These are phyloP conservation scores for Aquilaria malaccensis DNA, from an alignment of 345 rosid genomes.

Conservation along the genomic window DNA sequence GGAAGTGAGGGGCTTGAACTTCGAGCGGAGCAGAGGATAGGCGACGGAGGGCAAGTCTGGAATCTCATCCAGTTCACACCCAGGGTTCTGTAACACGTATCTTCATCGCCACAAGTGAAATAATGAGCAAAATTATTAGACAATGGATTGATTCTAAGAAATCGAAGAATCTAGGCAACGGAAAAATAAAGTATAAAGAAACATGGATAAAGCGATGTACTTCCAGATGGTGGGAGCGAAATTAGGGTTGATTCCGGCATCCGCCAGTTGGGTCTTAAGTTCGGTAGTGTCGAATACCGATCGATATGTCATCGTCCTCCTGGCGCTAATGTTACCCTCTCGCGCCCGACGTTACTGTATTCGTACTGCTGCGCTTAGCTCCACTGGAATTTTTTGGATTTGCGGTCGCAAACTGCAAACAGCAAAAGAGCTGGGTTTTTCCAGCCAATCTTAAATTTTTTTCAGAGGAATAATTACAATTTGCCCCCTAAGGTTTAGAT, in stretches of 20 bases:
- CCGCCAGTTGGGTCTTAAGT: conserved; percentile 46
- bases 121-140: background rate
- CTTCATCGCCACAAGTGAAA: conserved; percentile 17
- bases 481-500: too few species aligned
- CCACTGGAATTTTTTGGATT: background rate
- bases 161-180: too few species aligned
- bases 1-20: conserved; percentile 78
- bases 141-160: background rate
- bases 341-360: too few species aligned
- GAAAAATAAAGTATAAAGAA: background rate
- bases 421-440: background rate
- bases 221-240: conserved; percentile 77
- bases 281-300: conserved; percentile 71
- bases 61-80: conserved; percentile 65
- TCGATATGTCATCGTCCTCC: conserved; percentile 19
- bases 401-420: background rate
- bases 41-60: conserved; percentile 69
- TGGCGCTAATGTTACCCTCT: background rate
- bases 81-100: conserved; percentile 64
- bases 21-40: conserved; percentile 58
- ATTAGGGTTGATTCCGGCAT: conserved; percentile 48
- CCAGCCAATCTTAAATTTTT: too few species aligned
- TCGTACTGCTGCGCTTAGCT: background rate
- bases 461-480: too few species aligned
- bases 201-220: conserved; percentile 15